phyloP scores from a whole-genome alignment of 83 land plant genomes.

The Picea engelmannii region DNA sequence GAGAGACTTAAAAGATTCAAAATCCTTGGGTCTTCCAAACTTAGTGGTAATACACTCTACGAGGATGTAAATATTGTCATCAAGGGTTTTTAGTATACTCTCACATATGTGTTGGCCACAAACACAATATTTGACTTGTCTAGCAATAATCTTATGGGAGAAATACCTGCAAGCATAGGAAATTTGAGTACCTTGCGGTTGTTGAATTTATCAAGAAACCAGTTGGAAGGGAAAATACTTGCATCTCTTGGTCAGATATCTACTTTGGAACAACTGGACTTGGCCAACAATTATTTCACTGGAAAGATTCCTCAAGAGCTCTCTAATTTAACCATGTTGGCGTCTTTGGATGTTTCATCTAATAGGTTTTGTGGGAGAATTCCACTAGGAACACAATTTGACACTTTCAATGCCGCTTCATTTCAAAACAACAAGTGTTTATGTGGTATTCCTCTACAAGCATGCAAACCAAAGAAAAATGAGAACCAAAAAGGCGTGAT shows the following conservation, averaged over 20 bases:
- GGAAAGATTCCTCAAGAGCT: background rate
- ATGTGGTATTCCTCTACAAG: too few relatives aligned
- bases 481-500: too few relatives aligned
- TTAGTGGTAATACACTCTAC: background rate
- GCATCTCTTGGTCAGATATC: background rate
- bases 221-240: background rate
- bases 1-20: too few relatives aligned
- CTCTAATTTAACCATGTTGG: background rate
- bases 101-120: background rate
- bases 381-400: too few relatives aligned
- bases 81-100: background rate
- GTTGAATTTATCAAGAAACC: background rate
- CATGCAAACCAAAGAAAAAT: too few relatives aligned
- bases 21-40: too few relatives aligned
- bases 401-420: too few relatives aligned
- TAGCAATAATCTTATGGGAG: background rate
- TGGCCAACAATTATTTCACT: background rate
- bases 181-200: background rate
- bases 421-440: too few relatives aligned
- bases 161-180: background rate
- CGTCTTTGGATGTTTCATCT: background rate
- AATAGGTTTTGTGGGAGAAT: too few relatives aligned
- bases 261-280: background rate
- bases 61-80: background rate
- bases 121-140: background rate